phyloP scores from a whole-genome alignment of 2,329 filamentous ascomycete genomes.

The Leptodontidium sp. region DNA sequence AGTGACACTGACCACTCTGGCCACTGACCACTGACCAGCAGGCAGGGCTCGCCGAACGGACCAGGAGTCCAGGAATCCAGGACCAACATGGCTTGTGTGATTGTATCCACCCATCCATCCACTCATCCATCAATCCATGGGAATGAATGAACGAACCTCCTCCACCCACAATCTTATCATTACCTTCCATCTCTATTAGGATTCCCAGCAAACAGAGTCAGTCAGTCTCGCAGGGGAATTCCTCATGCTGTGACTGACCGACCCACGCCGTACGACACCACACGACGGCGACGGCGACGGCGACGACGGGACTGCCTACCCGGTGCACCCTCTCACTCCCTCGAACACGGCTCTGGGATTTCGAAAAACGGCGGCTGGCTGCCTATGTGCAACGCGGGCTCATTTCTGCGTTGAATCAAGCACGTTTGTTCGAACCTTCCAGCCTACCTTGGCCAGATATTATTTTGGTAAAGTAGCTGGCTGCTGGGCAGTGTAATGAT shows the following conservation, averaged over 20 bases:
- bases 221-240: neutral
- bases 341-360: slow-evolving; percentile 21
- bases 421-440: slow-evolving; percentile 5
- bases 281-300: too few relatives aligned
- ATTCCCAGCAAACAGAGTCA: slow-evolving; percentile 4
- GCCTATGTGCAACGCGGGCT: slow-evolving; percentile 6
- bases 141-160: neutral
- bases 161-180: neutral
- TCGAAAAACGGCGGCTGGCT: slow-evolving; percentile 22
- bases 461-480: neutral
- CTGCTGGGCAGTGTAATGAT: neutral
- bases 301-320: neutral
- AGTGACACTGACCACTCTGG: neutral
- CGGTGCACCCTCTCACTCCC: neutral
- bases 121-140: neutral
- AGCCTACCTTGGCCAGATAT: neutral
- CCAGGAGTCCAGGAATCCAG: neutral
- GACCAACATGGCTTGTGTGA: slow-evolving; percentile 7
- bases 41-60: neutral
- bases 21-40: neutral
- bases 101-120: neutral
- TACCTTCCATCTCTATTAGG: neutral
- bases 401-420: neutral
- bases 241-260: slow-evolving; percentile 6
- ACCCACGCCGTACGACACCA: too few relatives aligned